A percentile compares a stretch with the other conserved stretches of the same genome.
Conservation (phyloP, 129 eudicot genomes). For the Logfia minima region DNA sequence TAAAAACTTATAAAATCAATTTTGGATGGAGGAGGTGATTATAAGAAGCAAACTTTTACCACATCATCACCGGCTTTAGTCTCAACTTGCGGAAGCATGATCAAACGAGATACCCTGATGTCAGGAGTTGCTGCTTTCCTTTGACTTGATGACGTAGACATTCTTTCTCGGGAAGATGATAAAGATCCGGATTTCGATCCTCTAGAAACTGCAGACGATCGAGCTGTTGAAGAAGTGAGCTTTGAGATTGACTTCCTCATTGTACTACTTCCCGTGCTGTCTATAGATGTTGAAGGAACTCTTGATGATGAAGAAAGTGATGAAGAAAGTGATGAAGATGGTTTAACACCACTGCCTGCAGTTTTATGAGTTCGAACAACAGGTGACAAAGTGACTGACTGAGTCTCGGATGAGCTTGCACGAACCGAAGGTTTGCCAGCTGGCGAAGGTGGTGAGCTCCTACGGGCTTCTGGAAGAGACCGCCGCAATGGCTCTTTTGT, state of each 20-base stretch:
- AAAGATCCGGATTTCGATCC: constrained; percentile 51
- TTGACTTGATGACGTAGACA: constrained; percentile 56
- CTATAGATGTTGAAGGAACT: constrained; percentile 59
- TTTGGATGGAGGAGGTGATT: not conserved
- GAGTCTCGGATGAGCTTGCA: constrained; percentile 42
- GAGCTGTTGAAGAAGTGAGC: constrained; percentile 50
- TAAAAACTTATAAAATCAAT: not conserved
- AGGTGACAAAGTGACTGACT: constrained; percentile 55
- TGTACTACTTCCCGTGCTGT: constrained; percentile 59
- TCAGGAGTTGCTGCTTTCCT: constrained; percentile 62
- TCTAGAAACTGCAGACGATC: constrained; percentile 63
- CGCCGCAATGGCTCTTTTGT: constrained; percentile 59
- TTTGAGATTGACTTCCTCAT: constrained; percentile 48
- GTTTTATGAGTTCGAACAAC: constrained; percentile 49
- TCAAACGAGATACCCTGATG: constrained; percentile 72
- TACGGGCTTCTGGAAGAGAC: constrained; percentile 71
- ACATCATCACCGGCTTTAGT: constrained; percentile 90
- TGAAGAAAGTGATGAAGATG: constrained; percentile 56
- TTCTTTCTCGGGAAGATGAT: constrained; percentile 59
- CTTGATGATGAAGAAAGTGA: constrained; percentile 57
- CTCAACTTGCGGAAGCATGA: constrained; percentile 94
- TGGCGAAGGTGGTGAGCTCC: constrained; percentile 50
- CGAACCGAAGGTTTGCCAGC: constrained; percentile 40
- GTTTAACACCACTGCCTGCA: constrained; percentile 29
- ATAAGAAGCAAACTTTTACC: constrained; percentile 46